phyloP scores from a whole-genome alignment of 441 rosid species.

The Hura crepitans region DNA sequence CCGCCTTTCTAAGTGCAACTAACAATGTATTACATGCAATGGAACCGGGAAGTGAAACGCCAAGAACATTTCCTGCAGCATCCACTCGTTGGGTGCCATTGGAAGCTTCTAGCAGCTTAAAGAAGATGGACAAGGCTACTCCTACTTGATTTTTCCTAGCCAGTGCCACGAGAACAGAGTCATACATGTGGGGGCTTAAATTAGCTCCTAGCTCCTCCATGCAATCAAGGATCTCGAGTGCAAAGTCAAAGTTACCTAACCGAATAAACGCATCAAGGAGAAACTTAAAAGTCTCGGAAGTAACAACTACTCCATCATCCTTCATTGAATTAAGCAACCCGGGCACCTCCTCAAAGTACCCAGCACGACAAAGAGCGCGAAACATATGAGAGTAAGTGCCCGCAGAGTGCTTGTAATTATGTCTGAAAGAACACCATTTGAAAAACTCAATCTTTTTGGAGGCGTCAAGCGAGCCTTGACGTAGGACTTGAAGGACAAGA shows the following conservation, averaged over 20 bases:
- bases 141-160: conserved; percentile 51
- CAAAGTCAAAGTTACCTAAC: conserved; percentile 59
- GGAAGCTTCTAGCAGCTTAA: conserved; percentile 53
- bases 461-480: conserved; percentile 45
- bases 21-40: conserved; percentile 60
- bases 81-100: conserved; percentile 11
- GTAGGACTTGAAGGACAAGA: conserved; percentile 59
- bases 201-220: conserved; percentile 59
- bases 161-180: conserved; percentile 59
- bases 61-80: conserved; percentile 13
- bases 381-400: conserved; percentile 62
- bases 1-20: conserved; percentile 56
- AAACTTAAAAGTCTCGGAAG: conserved; percentile 51
- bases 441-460: conserved; percentile 63
- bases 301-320: conserved; percentile 52
- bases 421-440: conserved; percentile 59
- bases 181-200: conserved; percentile 46
- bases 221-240: conserved; percentile 60
- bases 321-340: conserved; percentile 51
- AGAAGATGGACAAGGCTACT: conserved; percentile 59
- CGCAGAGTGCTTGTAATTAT: conserved; percentile 51
- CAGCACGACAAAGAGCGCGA: conserved; percentile 49
- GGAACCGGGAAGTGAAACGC: conserved; percentile 42
- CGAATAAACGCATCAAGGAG: conserved; percentile 53
- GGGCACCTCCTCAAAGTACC: conserved; percentile 55